These are phyloP conservation scores for Pythium vanterpoolii DNA, from an alignment of 352 stramenopile genomes.

Conservation along the genomic window DNA sequence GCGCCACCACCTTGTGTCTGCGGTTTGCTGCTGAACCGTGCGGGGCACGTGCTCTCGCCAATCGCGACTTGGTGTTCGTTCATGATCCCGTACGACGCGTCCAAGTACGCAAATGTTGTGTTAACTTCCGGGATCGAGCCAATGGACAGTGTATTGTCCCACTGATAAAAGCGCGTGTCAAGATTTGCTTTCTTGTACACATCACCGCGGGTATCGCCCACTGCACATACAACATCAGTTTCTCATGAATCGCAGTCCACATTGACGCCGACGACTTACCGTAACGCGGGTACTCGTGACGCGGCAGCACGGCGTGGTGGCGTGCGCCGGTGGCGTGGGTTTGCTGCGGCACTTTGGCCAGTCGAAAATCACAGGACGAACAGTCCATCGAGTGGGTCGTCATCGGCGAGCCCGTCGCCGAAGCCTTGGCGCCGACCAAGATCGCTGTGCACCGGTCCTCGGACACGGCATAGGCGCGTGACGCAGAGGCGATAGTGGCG, in stretches of 20 bases:
- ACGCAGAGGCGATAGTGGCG: not conserved
- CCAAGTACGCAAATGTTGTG: slow-evolving; percentile 76
- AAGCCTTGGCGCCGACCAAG: slow-evolving; percentile 72
- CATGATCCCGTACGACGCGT: slow-evolving; percentile 79
- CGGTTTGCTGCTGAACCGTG: slow-evolving; percentile 58
- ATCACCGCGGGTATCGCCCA: slow-evolving; percentile 53
- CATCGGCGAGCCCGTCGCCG: slow-evolving; percentile 63
- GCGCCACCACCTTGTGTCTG: slow-evolving; percentile 70
- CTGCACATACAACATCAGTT: slow-evolving; percentile 20
- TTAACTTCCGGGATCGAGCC: slow-evolving; percentile 62
- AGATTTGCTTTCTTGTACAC: slow-evolving; percentile 63
- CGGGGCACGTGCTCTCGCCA: slow-evolving; percentile 77
- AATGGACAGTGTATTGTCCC: slow-evolving; percentile 52
- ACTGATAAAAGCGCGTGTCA: slow-evolving; percentile 69
- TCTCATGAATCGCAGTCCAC: not conserved
- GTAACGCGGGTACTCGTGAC: slow-evolving; percentile 73
- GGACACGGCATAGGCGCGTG: not conserved
- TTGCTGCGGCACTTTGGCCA: slow-evolving; percentile 70
- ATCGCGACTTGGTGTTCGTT: slow-evolving; percentile 83
- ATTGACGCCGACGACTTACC: slow-evolving; percentile 27
- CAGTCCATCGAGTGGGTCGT: slow-evolving; percentile 85
- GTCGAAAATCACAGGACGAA: slow-evolving; percentile 78
- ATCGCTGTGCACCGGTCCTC: slow-evolving; percentile 77
- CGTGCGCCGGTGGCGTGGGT: slow-evolving; percentile 34
- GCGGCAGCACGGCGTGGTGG: slow-evolving; percentile 58